phyloP scores from a whole-genome alignment of 176 grass and related monocot species.

The Lolium rigidum region DNA sequence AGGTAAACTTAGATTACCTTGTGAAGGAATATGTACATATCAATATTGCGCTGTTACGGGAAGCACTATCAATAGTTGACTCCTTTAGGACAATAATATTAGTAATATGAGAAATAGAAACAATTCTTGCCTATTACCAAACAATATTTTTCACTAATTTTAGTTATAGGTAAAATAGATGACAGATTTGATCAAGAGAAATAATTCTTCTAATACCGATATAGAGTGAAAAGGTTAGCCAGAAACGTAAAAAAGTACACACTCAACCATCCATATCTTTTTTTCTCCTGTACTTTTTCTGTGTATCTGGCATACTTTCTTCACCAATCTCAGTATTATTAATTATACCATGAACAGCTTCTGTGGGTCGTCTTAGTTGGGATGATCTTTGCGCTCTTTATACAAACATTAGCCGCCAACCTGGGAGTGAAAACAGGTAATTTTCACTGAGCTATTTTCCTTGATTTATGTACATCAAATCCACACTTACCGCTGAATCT shows the following conservation, averaged over 20 bases:
- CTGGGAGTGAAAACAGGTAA: slow-evolving; percentile 63
- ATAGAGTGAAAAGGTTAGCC: not conserved
- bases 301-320: not conserved
- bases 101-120: not conserved
- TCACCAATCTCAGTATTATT: not conserved
- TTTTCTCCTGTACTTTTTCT: not conserved
- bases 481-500: not conserved
- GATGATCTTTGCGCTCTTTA: slow-evolving; percentile 67
- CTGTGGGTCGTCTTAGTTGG: slow-evolving; percentile 74
- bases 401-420: slow-evolving; percentile 72
- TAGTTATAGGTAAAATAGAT: not conserved
- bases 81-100: not conserved
- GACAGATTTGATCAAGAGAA: not conserved
- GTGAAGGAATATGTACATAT: not conserved
- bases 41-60: not conserved
- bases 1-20: not conserved
- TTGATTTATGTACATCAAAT: not conserved
- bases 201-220: not conserved
- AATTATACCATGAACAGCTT: slow-evolving; percentile 47
- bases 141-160: not conserved
- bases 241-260: not conserved
- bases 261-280: not conserved
- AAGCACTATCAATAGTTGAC: not conserved
- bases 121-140: not conserved
- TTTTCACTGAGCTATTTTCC: not conserved